Base-by-base conservation (phyloP, 139 green algal species). In the Chara braunii region DNA sequence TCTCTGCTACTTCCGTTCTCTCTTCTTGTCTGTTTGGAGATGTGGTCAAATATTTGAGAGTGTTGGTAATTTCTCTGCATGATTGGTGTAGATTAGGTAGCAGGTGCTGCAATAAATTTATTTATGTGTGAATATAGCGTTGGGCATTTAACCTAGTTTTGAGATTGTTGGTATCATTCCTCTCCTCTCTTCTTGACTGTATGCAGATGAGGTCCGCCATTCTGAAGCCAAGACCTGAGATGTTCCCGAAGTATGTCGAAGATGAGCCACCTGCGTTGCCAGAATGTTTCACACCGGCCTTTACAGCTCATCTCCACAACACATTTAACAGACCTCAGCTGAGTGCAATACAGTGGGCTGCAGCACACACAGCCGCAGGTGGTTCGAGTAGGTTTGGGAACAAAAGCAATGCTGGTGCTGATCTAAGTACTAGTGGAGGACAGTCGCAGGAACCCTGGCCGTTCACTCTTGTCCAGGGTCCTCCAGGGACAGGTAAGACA, bases 401-500 rank as follows among this genome's bases (percentile, higher is more conserved):
- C 12, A 45, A 67, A 45, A 64, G 55, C n/a, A 14, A 12, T 64
- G 45, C 14, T 64, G 12, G 40, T 22, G 18, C 14, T 26, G 37
- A 43, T 11, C 11, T 12, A 11, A 43, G 50, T 58, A 32, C 11
- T 26, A 58, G 12, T 11, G 12, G 50, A 26, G 54, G 54, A 52
- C n/a, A n/a, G n/a, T n/a, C n/a, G n/a, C 12, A 58, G 14, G 50
- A 58, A 58, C 12, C 11, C 50, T 70, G 60, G 60, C 60, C 60
- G 48, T 78, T 94, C 33, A 85, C 83, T 3, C 73, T 92, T 6
- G 83, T 92, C 34, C 87, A 91, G 71, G 90, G 90, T 1, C 89
- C 88, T 1, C 88, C 90, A 4, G 91, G 91, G 32, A 97, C 91
- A 1, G 91, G 91, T 37, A 97, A 97, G 80, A 96, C 91, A 9